phyloP scores from a whole-genome alignment of 768 basidiomycete species.

The Saitozyma sp. region DNA sequence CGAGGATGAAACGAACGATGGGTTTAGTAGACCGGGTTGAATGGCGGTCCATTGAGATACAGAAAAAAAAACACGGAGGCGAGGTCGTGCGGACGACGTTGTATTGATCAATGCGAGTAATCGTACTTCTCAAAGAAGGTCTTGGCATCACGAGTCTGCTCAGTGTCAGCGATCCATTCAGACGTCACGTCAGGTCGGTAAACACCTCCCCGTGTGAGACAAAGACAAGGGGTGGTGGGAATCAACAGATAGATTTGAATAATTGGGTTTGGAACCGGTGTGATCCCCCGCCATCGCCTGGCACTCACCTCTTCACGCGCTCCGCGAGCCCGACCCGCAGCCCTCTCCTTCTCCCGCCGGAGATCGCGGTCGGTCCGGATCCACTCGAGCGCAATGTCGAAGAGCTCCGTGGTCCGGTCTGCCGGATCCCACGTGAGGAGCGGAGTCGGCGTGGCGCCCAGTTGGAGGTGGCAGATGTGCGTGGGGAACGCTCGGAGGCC shows the following conservation, averaged over 20 bases:
- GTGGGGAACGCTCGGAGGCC: constrained; percentile 89
- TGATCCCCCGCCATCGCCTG: neutral
- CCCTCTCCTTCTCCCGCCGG: constrained; percentile 55
- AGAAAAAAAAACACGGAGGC: no score
- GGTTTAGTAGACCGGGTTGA: no score
- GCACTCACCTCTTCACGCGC: constrained; percentile 47
- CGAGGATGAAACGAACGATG: no score
- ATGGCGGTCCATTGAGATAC: no score
- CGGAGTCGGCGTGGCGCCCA: constrained; percentile 69
- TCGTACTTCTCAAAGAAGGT: constrained; percentile 54
- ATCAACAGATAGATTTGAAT: no score
- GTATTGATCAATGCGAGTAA: constrained; percentile 26
- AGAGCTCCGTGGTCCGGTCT: constrained; percentile 55
- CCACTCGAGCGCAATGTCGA: constrained; percentile 80
- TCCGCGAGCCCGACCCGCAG: constrained; percentile 59
- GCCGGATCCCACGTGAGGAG: constrained; percentile 61
- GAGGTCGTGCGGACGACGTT: no score
- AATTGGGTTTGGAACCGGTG: no score
- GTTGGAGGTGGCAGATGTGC: constrained; percentile 85
- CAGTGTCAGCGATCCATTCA: neutral
- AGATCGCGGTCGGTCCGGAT: constrained; percentile 74
- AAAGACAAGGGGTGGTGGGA: no score
- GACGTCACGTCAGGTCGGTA: no score
- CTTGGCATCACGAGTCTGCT: constrained; percentile 49
- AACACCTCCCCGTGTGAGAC: no score